Conservation (phyloP, 2,329 filamentous ascomycete genomes). For the Magnaporthiopsis rhizophila region DNA sequence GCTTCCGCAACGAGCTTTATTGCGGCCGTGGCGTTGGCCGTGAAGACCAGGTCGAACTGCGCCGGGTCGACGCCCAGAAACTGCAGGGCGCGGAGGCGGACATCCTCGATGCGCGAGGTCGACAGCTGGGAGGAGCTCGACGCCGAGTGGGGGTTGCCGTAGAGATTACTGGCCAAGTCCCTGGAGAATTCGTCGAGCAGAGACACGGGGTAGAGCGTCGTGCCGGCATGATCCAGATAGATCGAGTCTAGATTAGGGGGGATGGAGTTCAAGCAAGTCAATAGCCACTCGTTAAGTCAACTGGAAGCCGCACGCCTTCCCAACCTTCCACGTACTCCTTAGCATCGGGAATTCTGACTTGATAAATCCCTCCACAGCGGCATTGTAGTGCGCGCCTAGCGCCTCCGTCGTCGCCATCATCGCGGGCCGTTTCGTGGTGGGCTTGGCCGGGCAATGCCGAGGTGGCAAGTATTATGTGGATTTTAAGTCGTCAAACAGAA, state of each 20-base stretch:
- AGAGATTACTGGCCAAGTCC: slow-evolving; percentile 72
- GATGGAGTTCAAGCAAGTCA: not conserved
- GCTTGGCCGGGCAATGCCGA: not conserved
- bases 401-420: not conserved
- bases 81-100: slow-evolving; percentile 59
- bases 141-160: slow-evolving; percentile 87
- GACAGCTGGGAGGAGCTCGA: slow-evolving; percentile 74
- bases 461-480: not conserved
- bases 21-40: slow-evolving; percentile 84
- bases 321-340: not conserved
- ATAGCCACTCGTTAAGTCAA: not conserved
- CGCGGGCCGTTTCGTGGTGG: not conserved
- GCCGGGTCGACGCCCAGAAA: slow-evolving; percentile 78
- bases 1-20: slow-evolving; percentile 81
- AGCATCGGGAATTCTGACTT: slow-evolving; percentile 6
- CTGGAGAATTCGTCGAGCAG: slow-evolving; percentile 69
- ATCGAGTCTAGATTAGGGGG: slow-evolving; percentile 45
- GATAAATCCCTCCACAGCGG: slow-evolving; percentile 1
- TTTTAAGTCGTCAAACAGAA: not conserved
- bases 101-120: slow-evolving; percentile 66
- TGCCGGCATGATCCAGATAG: slow-evolving; percentile 94
- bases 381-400: slow-evolving; percentile 1
- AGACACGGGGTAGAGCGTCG: slow-evolving; percentile 74
- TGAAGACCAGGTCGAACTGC: slow-evolving; percentile 82
- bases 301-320: not conserved